A percentile compares a stretch with the other conserved stretches of the same genome.
These are phyloP conservation scores for Tetraselmis striata DNA, from an alignment of 139 green algal species.

Conservation along the genomic window DNA sequence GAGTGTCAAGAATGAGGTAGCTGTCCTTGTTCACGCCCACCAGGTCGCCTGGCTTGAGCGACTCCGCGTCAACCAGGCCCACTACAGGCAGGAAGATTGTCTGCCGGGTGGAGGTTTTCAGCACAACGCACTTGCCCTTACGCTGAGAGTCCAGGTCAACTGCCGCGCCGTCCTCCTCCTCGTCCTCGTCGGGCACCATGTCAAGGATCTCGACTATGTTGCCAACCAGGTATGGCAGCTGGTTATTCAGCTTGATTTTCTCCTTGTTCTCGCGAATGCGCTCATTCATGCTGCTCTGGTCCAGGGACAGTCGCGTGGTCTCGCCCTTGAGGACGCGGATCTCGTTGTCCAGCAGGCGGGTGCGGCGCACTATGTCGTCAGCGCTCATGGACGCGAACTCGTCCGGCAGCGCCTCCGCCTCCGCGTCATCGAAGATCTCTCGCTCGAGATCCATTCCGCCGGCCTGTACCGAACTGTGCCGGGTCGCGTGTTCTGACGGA, in stretches of 20 bases:
- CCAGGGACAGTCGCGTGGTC: constrained; percentile 72
- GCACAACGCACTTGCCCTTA: constrained; percentile 91
- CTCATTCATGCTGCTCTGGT: constrained; percentile 66
- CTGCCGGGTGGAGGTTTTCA: constrained; percentile 95
- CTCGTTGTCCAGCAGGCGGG: constrained; percentile 91
- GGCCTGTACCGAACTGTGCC: too few relatives aligned
- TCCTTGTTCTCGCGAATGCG: constrained; percentile 91
- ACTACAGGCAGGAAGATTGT: constrained; percentile 98
- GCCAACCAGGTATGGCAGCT: constrained; percentile 96
- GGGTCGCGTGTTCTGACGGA: background rate
- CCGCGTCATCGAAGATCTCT: constrained; percentile 21
- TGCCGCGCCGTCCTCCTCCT: constrained; percentile 66
- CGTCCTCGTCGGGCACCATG: constrained; percentile 83
- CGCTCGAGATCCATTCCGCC: constrained; percentile 27
- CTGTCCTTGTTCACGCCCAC: constrained; percentile 99
- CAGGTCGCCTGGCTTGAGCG: constrained; percentile 83
- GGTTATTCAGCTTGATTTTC: constrained; percentile 99
- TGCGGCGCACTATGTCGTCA: constrained; percentile 77
- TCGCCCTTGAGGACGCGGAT: constrained; percentile 96
- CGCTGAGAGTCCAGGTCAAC: constrained; percentile 87
- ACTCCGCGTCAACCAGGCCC: constrained; percentile 86
- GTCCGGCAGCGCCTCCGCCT: constrained; percentile 64
- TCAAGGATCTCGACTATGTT: constrained; percentile 98
- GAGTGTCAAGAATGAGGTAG: constrained; percentile 96
- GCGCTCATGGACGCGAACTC: constrained; percentile 84